phyloP scores from a whole-genome alignment of 2,329 filamentous ascomycete genomes.

The Ceratocystis eucalypticola region DNA sequence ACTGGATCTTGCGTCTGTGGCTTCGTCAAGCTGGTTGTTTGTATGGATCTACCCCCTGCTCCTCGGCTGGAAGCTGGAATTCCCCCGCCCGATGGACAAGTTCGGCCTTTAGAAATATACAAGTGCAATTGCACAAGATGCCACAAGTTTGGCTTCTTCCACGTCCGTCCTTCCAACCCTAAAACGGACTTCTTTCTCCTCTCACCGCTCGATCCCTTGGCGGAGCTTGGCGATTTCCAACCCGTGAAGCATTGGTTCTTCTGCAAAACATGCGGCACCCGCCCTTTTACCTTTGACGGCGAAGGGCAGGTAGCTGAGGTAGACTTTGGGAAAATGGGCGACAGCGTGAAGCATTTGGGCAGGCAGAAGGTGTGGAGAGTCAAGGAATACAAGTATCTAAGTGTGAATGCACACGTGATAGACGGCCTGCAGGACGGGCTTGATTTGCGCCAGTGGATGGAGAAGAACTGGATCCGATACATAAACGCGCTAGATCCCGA shows the following conservation, averaged over 20 bases:
- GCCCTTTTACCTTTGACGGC: conserved; percentile 27
- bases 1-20: conserved; percentile 15
- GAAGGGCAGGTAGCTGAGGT: conserved; percentile 12
- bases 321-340: conserved; percentile 14
- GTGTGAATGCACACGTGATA: conserved; percentile 18
- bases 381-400: conserved; percentile 14
- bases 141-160: conserved; percentile 33
- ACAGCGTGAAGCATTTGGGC: conserved; percentile 8
- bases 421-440: conserved; percentile 18
- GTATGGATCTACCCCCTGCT: conserved; percentile 14
- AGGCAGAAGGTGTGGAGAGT: conserved; percentile 16
- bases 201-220: conserved; percentile 28
- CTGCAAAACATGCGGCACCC: conserved; percentile 28
- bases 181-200: conserved; percentile 35
- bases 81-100: conserved; percentile 26
- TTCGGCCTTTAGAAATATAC: conserved; percentile 30
- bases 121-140: conserved; percentile 35
- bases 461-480: conserved; percentile 19
- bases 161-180: conserved; percentile 28
- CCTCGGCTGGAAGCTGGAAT: conserved; percentile 6
- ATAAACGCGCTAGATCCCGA: conserved; percentile 20
- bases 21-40: conserved; percentile 15
- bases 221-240: conserved; percentile 31
- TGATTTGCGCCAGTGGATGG: conserved; percentile 19
- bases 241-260: conserved; percentile 24